Evolutionary conservation across 352 stramenopile genomes (phyloP).

Genomic region (Poterioochromonas sp.): DNA sequence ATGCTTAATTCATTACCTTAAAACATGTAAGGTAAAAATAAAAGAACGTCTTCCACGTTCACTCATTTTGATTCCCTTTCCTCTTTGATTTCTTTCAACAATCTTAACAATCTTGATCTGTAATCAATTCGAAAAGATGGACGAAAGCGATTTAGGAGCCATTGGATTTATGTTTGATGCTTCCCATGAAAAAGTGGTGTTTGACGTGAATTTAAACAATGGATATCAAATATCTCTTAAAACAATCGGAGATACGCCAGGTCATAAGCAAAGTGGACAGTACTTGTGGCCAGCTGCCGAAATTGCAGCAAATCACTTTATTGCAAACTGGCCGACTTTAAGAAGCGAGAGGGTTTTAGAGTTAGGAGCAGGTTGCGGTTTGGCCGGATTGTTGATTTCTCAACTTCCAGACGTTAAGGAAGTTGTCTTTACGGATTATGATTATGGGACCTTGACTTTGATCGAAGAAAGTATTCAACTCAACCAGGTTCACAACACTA

Average conservation of each 20-base stretch:
- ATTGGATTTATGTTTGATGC: constrained; percentile 15
- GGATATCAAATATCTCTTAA: neutral
- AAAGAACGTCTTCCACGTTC: too few relatives aligned
- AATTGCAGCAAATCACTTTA: neutral
- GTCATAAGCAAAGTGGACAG: neutral
- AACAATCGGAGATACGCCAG: neutral
- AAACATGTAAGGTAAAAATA: too few relatives aligned
- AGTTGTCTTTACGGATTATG: neutral
- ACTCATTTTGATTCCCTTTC: too few relatives aligned
- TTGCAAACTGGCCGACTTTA: neutral
- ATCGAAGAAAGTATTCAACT: neutral
- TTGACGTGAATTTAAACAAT: neutral
- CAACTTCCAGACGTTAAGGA: neutral
- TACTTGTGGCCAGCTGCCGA: neutral
- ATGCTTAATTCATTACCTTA: too few relatives aligned
- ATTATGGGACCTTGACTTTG: neutral
- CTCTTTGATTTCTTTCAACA: too few relatives aligned
- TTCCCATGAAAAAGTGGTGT: neutral
- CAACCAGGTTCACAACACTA: neutral
- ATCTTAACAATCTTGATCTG: too few relatives aligned
- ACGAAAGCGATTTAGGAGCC: neutral
- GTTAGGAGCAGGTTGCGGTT: neutral
- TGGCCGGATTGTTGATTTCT: neutral
- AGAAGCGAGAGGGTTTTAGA: neutral
- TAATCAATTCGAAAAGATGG: neutral